Percentiles rank a stretch among this genome's conserved stretches.
Conservation (phyloP, 177 flowering plant genomes). For the Vitis hybrid region DNA sequence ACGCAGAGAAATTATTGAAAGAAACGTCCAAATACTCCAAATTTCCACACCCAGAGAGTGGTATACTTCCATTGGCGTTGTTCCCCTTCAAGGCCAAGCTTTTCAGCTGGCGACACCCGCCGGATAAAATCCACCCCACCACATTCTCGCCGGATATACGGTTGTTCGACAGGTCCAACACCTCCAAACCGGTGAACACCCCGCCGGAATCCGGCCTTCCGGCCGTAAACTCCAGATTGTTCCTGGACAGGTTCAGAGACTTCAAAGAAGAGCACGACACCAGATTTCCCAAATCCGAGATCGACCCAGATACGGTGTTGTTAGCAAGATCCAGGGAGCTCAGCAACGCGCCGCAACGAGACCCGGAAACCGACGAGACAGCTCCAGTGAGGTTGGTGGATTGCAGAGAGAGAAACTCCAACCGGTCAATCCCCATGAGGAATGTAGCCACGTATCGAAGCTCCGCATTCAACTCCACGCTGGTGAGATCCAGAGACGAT, state of each 20-base stretch:
- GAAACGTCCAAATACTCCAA: constrained; percentile 66
- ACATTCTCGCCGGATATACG: constrained; percentile 37
- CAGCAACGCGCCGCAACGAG: constrained; percentile 37
- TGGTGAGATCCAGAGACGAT: constrained; percentile 49
- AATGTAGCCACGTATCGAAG: constrained; percentile 36
- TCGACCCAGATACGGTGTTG: no score
- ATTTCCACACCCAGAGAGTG: constrained; percentile 34
- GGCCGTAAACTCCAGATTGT: constrained; percentile 33
- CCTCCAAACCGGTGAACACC: constrained; percentile 27
- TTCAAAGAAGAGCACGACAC: constrained; percentile 21
- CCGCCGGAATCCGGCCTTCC: constrained; percentile 13
- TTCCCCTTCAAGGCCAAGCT: constrained; percentile 52
- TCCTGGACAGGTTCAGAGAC: constrained; percentile 57
- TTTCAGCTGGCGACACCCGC: constrained; percentile 42
- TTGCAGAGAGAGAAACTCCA: constrained; percentile 41
- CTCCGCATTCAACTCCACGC: constrained; percentile 26
- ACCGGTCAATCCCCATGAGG: constrained; percentile 36
- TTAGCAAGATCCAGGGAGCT: constrained; percentile 38
- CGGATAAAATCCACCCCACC: constrained; percentile 42
- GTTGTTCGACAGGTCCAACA: constrained; percentile 70
- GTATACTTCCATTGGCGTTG: constrained; percentile 41
- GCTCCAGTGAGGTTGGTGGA: constrained; percentile 46
- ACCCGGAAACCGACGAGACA: constrained; percentile 28
- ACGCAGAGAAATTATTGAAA: constrained; percentile 51
- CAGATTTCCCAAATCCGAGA: no score